phyloP scores from a whole-genome alignment of 139 green algal species.

The Gonium pectorale region DNA sequence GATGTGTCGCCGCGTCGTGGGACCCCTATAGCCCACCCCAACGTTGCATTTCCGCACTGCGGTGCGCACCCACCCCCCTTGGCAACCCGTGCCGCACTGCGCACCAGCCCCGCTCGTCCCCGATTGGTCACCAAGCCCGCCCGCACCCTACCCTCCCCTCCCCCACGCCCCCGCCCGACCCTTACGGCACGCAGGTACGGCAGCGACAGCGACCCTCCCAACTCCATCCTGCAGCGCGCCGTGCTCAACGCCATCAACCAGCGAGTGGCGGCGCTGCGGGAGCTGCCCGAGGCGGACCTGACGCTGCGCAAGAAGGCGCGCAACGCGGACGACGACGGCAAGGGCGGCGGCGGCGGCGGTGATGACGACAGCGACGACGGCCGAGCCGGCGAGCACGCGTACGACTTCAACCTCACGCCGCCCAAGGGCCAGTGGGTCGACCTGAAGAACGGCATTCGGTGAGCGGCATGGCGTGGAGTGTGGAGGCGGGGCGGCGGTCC shows the following conservation, averaged over 20 bases:
- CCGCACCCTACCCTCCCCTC: no score
- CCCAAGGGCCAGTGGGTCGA: constrained; percentile 37
- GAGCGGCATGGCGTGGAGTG: neutral
- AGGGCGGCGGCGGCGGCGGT: no score
- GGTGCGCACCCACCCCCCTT: no score
- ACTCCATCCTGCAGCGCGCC: constrained; percentile 49
- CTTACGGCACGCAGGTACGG: no score
- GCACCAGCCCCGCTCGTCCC: no score
- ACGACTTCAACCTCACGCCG: constrained; percentile 39
- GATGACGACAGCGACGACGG: constrained; percentile 13
- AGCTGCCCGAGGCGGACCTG: constrained; percentile 37
- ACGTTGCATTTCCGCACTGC: no score
- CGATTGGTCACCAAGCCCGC: no score
- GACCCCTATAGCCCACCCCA: no score
- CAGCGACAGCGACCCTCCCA: constrained; percentile 7
- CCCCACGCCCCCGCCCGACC: no score
- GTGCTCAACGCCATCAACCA: constrained; percentile 42
- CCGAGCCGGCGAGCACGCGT: constrained; percentile 50
- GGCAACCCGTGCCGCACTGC: no score
- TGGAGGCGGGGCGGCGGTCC: neutral
- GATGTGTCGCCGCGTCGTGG: no score
- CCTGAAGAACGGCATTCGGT: constrained; percentile 49
- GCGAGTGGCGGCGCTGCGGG: constrained; percentile 1
- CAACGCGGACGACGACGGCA: neutral
- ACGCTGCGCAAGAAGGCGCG: constrained; percentile 7